Base-by-base conservation (phyloP, 202 grass and related monocot genomes). In the Dendrocalamus latiflorus region DNA sequence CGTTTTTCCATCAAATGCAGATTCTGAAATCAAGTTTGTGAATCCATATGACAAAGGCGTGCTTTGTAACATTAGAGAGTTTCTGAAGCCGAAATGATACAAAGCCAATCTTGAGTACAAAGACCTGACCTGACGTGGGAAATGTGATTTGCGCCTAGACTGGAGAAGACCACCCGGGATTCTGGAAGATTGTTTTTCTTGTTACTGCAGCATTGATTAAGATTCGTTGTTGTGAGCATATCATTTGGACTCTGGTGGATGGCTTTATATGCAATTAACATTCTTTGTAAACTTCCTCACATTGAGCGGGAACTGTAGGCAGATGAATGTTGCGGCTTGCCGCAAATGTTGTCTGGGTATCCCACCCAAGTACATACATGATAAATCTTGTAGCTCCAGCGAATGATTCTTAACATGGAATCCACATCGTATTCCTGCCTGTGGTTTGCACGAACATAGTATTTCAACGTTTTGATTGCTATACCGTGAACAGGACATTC, bases 21-120 rank as follows among this genome's bases (percentile, higher is more conserved):
- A n/a, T n/a, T n/a, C n/a, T n/a, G n/a, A n/a, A n/a, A n/a, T n/a
- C n/a, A n/a, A n/a, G n/a, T n/a, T n/a, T n/a, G n/a, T n/a, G n/a
- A n/a, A n/a, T n/a, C n/a, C n/a, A n/a, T n/a, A n/a, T n/a, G n/a
- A n/a, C n/a, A n/a, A n/a, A n/a, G n/a, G n/a, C n/a, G n/a, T n/a
- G n/a, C n/a, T n/a, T n/a, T n/a, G n/a, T n/a, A n/a, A n/a, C n/a
- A n/a, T n/a, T n/a, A n/a, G n/a, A n/a, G n/a, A n/a, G n/a, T n/a
- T n/a, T n/a, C n/a, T n/a, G n/a, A n/a, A n/a, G n/a, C n/a, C n/a
- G n/a, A n/a, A n/a, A n/a, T n/a, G n/a, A n/a, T n/a, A n/a, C n/a
- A n/a, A n/a, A n/a, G 58, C 55, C 39, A 58, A 84, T 78, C 67
- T 88, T 43, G 60, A 54, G 67, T 84, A 76, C 34, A n/a, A n/a